Evolutionary conservation across 2,329 filamentous ascomycete species (phyloP), one percentile per base, ranked within the genome.

Genomic region (Hypoxylon sp.): DNA sequence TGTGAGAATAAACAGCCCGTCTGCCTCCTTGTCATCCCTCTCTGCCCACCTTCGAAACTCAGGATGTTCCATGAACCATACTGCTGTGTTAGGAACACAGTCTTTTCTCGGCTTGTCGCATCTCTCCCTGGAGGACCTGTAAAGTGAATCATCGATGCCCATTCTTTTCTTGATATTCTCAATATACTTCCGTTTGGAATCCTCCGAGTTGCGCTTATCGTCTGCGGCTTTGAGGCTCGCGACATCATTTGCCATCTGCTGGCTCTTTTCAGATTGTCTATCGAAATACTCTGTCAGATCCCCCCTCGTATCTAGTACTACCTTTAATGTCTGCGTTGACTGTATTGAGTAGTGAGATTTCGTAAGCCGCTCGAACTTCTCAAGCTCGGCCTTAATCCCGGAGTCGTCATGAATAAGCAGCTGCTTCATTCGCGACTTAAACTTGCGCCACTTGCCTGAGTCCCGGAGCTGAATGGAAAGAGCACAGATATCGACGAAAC

Each of bases 401-500:
- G 41, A 60, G 12, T 60, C 56, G n/a, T 64, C 50, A 3, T 55
- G 7, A 12, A 51, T 34, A 14, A 65, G 29, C 11, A 61, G 14
- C 14, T 41, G 21, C 45, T 56, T 65, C 50, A 46, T 56, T 25
- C 25, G 61, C 2, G 37, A 43, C 16, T 65, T 65, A 21, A 65
- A 27, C 34, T 56, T 61, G 27, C 41, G 57, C 56, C 50, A 52
- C 29, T 45, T 52, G n/a, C 50, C 45, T 3, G 43, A 54, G n/a
- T 65, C 41, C 29, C 53, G 34, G 11, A 66, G 53, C 27, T 58
- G 23, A 29, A 66, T 59, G 32, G 52, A 52, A 11, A 63, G 48
- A 14, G 58, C 52, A 21, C 63, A 66, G 16, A 66, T 59, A 11
- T 63, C 63, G 12, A 66, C 63, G 27, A 66, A 66, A 34, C 39